These are phyloP conservation scores for Mortierella sp. DNA, from an alignment of 371 early-diverging fungal species.

Conservation along the genomic window DNA sequence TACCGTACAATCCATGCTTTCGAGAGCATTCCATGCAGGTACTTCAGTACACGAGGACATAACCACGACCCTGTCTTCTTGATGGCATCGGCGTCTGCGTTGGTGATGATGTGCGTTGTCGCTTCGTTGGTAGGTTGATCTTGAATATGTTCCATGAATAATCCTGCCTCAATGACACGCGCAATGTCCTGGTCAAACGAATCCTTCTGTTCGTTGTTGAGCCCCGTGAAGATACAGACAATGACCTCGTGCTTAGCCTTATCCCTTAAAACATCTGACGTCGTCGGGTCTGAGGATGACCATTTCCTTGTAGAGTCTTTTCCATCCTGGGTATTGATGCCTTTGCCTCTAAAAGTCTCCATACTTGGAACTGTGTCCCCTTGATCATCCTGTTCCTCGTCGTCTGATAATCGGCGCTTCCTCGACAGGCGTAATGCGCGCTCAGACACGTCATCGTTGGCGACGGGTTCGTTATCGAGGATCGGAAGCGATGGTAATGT, in stretches of 20 bases:
- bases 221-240: slow-evolving; percentile 36
- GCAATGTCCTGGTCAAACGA: slow-evolving; percentile 20
- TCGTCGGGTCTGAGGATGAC: not conserved
- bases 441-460: not conserved
- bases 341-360: not conserved
- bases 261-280: not conserved
- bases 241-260: slow-evolving; percentile 1
- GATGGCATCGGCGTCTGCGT: slow-evolving; percentile 4
- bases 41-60: slow-evolving; percentile 35
- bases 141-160: slow-evolving; percentile 39
- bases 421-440: not conserved
- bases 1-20: slow-evolving; percentile 32
- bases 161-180: slow-evolving; percentile 30
- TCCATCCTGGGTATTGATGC: not conserved
- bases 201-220: slow-evolving; percentile 14
- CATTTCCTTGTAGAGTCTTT: not conserved
- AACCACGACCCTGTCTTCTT: not conserved
- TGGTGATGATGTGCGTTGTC: slow-evolving; percentile 35
- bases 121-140: slow-evolving; percentile 24
- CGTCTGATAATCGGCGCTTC: slow-evolving; percentile 21
- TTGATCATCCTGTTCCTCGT: slow-evolving; percentile 1
- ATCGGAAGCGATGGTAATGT: slow-evolving; percentile 8
- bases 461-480: not conserved
- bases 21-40: slow-evolving; percentile 33
- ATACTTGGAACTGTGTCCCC: not conserved